phyloP scores from a whole-genome alignment of 1,284 basidiomycete genomes.

The Sutorius eximius region DNA sequence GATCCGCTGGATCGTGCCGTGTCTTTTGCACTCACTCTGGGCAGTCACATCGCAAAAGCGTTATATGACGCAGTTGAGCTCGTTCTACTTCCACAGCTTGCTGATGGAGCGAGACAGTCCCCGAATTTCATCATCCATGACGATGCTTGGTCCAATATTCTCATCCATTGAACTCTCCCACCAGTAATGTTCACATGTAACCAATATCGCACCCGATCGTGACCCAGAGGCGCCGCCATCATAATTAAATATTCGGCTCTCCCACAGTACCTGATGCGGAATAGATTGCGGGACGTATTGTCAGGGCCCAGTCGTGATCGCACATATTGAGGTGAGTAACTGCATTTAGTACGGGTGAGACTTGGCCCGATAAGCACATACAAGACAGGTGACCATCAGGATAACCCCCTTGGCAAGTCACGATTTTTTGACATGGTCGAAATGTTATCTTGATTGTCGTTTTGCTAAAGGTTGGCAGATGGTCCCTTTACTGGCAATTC shows the following conservation, averaged over 20 bases:
- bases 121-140: background rate
- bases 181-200: slow-evolving; percentile 8
- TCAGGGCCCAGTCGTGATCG: slow-evolving; percentile 21
- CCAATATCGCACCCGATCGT: background rate
- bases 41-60: background rate
- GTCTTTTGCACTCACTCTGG: background rate
- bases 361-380: slow-evolving; percentile 26
- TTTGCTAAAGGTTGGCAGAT: slow-evolving; percentile 21
- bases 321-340: slow-evolving; percentile 13
- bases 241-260: slow-evolving; percentile 15
- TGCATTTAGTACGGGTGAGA: slow-evolving; percentile 13
- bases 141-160: slow-evolving; percentile 1
- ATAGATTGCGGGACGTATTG: slow-evolving; percentile 14
- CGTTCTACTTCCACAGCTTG: background rate
- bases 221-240: slow-evolving; percentile 9
- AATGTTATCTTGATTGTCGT: background rate
- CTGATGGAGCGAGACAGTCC: background rate
- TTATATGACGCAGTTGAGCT: background rate
- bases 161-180: slow-evolving; percentile 2
- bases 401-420: slow-evolving; percentile 24
- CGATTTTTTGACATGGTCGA: slow-evolving; percentile 13
- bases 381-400: slow-evolving; percentile 22
- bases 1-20: background rate
- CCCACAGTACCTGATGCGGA: slow-evolving; percentile 18
- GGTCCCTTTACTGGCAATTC: slow-evolving; percentile 7